These are phyloP conservation scores for Kokia cookei DNA, from an alignment of 441 rosid species.

Conservation along the genomic window DNA sequence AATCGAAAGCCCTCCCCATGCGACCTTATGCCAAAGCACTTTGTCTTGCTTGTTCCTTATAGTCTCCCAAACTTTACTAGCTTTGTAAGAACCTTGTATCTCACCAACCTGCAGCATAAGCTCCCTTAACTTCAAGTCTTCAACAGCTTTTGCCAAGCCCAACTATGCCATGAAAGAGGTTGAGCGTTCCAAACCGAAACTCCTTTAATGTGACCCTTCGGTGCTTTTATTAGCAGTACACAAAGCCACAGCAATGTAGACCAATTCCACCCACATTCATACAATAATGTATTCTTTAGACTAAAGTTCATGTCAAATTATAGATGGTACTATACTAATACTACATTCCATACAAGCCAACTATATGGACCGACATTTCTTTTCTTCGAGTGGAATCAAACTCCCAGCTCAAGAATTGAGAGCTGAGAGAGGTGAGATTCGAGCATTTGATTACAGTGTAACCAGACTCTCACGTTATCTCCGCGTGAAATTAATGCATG, in stretches of 20 bases:
- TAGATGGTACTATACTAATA: neutral
- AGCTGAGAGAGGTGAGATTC: neutral
- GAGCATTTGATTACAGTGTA: neutral
- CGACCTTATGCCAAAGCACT: too few relatives aligned
- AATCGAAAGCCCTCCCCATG: too few relatives aligned
- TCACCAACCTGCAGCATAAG: too few relatives aligned
- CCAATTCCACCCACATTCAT: neutral
- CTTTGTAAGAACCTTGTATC: too few relatives aligned
- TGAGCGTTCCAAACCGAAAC: too few relatives aligned
- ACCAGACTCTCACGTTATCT: constrained; percentile 6
- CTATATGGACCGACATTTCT: neutral
- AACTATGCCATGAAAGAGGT: too few relatives aligned
- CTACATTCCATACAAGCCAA: neutral
- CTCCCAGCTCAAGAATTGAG: neutral
- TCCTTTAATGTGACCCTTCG: too few relatives aligned
- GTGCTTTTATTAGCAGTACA: too few relatives aligned
- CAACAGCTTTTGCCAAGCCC: too few relatives aligned
- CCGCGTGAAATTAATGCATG: constrained; percentile 67
- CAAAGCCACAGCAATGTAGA: neutral
- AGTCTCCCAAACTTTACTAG: too few relatives aligned
- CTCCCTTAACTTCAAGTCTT: too few relatives aligned
- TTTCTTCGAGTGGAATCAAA: neutral
- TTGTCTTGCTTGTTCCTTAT: too few relatives aligned
- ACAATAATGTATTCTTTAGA: neutral
- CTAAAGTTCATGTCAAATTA: neutral